Conservation (phyloP, 2,329 filamentous ascomycete species). For the Mycosphaerella sp. region DNA sequence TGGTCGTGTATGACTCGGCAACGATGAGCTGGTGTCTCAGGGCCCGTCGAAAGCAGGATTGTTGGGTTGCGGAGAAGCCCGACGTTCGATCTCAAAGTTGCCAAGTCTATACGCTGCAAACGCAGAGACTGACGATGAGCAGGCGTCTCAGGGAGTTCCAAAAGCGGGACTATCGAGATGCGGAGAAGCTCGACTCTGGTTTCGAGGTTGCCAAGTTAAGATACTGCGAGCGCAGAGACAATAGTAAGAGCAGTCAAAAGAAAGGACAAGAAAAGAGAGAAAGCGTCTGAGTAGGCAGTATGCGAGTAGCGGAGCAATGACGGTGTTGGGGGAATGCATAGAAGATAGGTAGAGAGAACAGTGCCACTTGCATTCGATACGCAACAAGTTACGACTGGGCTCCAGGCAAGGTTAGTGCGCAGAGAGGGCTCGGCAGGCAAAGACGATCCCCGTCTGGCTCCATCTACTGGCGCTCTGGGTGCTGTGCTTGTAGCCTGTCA, state of each 20-base stretch:
- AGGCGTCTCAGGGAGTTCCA: no score
- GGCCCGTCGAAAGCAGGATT: not conserved
- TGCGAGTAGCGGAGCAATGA: conserved; percentile 11
- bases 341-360: conserved; percentile 5
- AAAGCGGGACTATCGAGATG: not conserved
- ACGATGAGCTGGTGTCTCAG: not conserved
- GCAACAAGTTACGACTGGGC: conserved; percentile 15
- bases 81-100: not conserved
- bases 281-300: conserved; percentile 10
- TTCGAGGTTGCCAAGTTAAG: not conserved
- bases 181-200: not conserved
- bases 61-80: not conserved
- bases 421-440: conserved; percentile 6
- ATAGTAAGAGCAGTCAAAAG: not conserved
- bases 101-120: not conserved
- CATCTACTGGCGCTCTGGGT: conserved; percentile 1
- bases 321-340: conserved; percentile 5
- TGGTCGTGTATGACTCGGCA: not conserved
- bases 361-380: conserved; percentile 7
- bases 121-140: not conserved
- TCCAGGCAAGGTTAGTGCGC: conserved; percentile 8
- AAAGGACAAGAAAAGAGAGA: not conserved
- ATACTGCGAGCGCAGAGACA: not conserved
- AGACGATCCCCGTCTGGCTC: not conserved
- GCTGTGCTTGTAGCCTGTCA: not conserved